phyloP scores from a whole-genome alignment of 1,284 basidiomycete species.

The Rhodotorula mucilaginosa region DNA sequence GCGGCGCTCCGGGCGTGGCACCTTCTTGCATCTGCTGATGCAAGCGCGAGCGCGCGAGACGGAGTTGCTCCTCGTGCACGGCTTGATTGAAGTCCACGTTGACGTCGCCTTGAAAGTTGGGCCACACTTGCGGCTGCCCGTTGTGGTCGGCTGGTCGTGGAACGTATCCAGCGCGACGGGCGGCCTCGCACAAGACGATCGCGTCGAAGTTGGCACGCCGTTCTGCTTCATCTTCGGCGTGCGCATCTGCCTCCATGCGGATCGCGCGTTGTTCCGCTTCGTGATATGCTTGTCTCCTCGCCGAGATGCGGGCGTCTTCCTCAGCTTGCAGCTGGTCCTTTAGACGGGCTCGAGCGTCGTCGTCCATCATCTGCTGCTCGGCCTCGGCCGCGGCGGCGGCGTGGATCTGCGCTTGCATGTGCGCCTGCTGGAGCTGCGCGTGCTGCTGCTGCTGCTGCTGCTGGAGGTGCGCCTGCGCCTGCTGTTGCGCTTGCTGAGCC shows the following conservation, averaged over 20 bases:
- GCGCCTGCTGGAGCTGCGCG: slow-evolving; percentile 20
- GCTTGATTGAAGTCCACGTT: slow-evolving; percentile 18
- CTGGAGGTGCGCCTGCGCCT: not conserved
- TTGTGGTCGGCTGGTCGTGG: too few species aligned
- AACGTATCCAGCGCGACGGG: too few species aligned
- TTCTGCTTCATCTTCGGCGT: not conserved
- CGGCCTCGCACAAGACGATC: slow-evolving; percentile 10
- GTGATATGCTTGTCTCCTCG: slow-evolving; percentile 8
- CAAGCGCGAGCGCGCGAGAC: slow-evolving; percentile 25
- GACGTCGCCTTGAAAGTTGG: not conserved
- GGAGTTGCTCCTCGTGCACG: slow-evolving; percentile 30
- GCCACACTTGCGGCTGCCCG: too few species aligned
- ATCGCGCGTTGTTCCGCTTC: slow-evolving; percentile 17
- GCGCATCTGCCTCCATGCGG: slow-evolving; percentile 16
- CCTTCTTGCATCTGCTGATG: slow-evolving; percentile 35
- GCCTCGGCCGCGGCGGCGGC: slow-evolving; percentile 3
- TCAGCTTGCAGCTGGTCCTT: slow-evolving; percentile 23
- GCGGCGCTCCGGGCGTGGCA: slow-evolving; percentile 7
- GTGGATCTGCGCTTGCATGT: slow-evolving; percentile 22
- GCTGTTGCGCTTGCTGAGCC: slow-evolving; percentile 8
- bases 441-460: slow-evolving; percentile 5
- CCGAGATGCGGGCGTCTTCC: slow-evolving; percentile 24
- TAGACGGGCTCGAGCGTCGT: slow-evolving; percentile 10
- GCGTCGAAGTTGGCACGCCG: slow-evolving; percentile 13
- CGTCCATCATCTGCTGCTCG: not conserved